Evolutionary conservation across 495 filamentous ascomycete species (phyloP).

Genomic region (Xylaria venustula): DNA sequence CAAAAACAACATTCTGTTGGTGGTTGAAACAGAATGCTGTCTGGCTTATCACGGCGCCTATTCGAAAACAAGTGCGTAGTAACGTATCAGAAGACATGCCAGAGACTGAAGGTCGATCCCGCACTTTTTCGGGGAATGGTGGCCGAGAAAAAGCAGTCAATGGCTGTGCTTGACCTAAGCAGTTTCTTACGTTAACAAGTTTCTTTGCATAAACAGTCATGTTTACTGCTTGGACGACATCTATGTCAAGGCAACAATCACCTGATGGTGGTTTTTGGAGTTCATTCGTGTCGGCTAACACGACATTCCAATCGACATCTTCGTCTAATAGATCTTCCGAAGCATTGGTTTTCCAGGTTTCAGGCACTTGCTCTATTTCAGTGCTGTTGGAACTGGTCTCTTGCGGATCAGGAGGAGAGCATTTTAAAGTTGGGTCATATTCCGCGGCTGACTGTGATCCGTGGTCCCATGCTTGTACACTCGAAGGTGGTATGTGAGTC

Average conservation of each 20-base stretch:
- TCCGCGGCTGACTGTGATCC: slow-evolving; percentile 28
- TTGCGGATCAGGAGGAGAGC: slow-evolving; percentile 17
- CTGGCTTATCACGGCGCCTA: slow-evolving; percentile 54
- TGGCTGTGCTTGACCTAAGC: slow-evolving; percentile 4
- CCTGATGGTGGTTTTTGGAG: slow-evolving; percentile 5
- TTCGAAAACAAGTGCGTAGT: slow-evolving; percentile 60
- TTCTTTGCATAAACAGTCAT: not conserved
- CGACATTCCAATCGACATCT: slow-evolving; percentile 37
- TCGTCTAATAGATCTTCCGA: slow-evolving; percentile 34
- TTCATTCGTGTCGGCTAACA: slow-evolving; percentile 20
- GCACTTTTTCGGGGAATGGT: slow-evolving; percentile 46
- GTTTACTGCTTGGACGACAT: not conserved
- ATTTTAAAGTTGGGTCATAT: slow-evolving; percentile 26
- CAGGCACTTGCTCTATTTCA: not conserved
- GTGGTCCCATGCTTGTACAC: slow-evolving; percentile 25
- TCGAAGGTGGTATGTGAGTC: slow-evolving; percentile 28
- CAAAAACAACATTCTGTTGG: slow-evolving; percentile 49
- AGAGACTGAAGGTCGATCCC: slow-evolving; percentile 51
- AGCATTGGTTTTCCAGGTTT: not conserved
- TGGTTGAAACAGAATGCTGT: slow-evolving; percentile 32
- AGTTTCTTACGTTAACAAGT: not conserved
- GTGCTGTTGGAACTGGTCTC: not conserved
- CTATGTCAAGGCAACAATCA: not conserved
- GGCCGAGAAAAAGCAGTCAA: slow-evolving; percentile 45
- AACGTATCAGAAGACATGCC: slow-evolving; percentile 47